Percentiles rank a stretch among this genome's conserved stretches.
These are phyloP conservation scores for Brettanomyces nanus DNA, from an alignment of 805 yeast species.

Conservation along the genomic window DNA sequence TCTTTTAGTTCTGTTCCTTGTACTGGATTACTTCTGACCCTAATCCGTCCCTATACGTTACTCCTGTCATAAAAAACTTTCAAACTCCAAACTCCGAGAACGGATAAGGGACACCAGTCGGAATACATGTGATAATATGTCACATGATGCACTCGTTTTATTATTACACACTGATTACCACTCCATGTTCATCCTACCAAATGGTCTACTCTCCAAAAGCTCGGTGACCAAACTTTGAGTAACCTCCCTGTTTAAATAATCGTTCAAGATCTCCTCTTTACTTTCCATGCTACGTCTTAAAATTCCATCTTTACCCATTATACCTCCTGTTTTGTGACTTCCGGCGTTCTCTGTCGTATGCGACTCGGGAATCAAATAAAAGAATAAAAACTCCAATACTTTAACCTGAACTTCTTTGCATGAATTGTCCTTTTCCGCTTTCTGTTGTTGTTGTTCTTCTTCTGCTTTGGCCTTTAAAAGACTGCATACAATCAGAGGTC, in stretches of 20 bases:
- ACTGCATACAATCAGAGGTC: conserved; percentile 44
- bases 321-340: background rate
- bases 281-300: conserved; percentile 33
- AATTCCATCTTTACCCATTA: conserved; percentile 17
- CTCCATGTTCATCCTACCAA: conserved; percentile 38
- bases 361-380: conserved; percentile 59
- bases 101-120: no score
- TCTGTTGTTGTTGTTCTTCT: conserved; percentile 1
- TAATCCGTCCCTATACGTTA: no score
- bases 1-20: no score
- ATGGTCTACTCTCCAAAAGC: conserved; percentile 37
- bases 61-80: no score
- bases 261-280: conserved; percentile 34
- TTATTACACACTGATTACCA: no score
- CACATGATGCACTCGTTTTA: no score
- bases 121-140: no score
- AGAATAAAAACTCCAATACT: conserved; percentile 59
- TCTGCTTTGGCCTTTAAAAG: conserved; percentile 25
- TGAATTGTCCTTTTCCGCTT: conserved; percentile 1
- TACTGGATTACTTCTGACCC: no score
- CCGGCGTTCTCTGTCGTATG: background rate
- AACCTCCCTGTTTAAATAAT: conserved; percentile 37
- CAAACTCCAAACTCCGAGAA: no score
- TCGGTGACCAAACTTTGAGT: conserved; percentile 41
- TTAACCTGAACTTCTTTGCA: conserved; percentile 49